Evolutionary conservation across 768 basidiomycete genomes (phyloP).

Genomic region (Mrakia gelida): DNA sequence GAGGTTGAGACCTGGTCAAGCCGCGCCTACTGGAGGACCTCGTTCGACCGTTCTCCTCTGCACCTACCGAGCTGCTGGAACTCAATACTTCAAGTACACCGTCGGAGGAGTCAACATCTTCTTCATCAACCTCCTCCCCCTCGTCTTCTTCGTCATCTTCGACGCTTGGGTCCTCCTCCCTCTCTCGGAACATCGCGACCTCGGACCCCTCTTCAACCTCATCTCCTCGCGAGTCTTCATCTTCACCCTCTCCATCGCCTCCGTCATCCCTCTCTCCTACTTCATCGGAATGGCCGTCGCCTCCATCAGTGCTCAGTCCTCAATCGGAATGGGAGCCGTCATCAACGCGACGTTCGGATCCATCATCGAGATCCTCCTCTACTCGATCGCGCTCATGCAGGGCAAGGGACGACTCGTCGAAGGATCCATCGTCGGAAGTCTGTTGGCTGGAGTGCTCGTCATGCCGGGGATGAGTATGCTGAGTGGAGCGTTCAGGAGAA

Average conservation of each 20-base stretch:
- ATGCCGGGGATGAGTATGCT: slow-evolving; percentile 98
- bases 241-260: slow-evolving; percentile 76
- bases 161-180: slow-evolving; percentile 80
- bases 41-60: slow-evolving; percentile 86
- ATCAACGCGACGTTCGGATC: slow-evolving; percentile 99
- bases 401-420: slow-evolving; percentile 91
- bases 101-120: slow-evolving; percentile 97
- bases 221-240: slow-evolving; percentile 71
- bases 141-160: slow-evolving; percentile 94
- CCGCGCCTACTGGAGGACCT: slow-evolving; percentile 75
- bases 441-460: slow-evolving; percentile 89
- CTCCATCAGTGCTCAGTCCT: slow-evolving; percentile 95
- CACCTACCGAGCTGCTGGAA: slow-evolving; percentile 83
- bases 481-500: slow-evolving; percentile 76
- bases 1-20: slow-evolving; percentile 64
- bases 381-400: slow-evolving; percentile 80
- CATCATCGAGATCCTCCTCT: slow-evolving; percentile 95
- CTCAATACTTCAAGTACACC: slow-evolving; percentile 97
- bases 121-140: slow-evolving; percentile 87
- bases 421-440: slow-evolving; percentile 90
- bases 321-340: slow-evolving; percentile 98
- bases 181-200: slow-evolving; percentile 53
- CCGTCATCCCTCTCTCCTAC: slow-evolving; percentile 94
- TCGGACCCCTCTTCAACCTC: slow-evolving; percentile 63
- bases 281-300: slow-evolving; percentile 99